phyloP scores from a whole-genome alignment of 345 rosid genomes.

The Cardamine chenopodiifolia region DNA sequence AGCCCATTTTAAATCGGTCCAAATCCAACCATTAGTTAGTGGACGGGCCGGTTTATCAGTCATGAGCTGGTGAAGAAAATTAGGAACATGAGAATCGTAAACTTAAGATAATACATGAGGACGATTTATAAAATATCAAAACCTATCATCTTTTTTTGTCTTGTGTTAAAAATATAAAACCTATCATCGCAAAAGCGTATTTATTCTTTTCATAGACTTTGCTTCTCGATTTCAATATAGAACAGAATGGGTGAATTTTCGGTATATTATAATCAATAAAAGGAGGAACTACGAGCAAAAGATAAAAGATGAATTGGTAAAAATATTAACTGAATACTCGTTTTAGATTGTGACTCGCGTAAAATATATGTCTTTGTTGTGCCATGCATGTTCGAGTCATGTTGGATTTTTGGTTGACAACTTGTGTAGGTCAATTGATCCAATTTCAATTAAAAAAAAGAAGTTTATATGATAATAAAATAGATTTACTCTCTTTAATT shows the following conservation, averaged over 20 bases:
- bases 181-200: neutral
- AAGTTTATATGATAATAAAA: neutral
- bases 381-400: constrained; percentile 29
- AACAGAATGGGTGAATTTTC: neutral
- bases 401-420: constrained; percentile 15
- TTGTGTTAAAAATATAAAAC: neutral
- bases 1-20: neutral
- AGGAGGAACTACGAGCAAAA: neutral
- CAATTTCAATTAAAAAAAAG: neutral
- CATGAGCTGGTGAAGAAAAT: neutral
- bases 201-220: neutral
- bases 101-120: neutral
- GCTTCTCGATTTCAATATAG: neutral
- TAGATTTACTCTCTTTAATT: neutral
- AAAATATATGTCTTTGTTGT: constrained; percentile 8
- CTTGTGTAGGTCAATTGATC: neutral
- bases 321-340: neutral
- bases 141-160: too few relatives aligned
- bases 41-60: neutral
- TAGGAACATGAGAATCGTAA: neutral
- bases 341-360: constrained; percentile 31
- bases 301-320: neutral
- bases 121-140: too few relatives aligned
- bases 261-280: neutral
- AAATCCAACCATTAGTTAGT: neutral